Evolutionary conservation across 2,329 filamentous ascomycete species (phyloP).

Genomic region (Ascochyta clinopodiicola): DNA sequence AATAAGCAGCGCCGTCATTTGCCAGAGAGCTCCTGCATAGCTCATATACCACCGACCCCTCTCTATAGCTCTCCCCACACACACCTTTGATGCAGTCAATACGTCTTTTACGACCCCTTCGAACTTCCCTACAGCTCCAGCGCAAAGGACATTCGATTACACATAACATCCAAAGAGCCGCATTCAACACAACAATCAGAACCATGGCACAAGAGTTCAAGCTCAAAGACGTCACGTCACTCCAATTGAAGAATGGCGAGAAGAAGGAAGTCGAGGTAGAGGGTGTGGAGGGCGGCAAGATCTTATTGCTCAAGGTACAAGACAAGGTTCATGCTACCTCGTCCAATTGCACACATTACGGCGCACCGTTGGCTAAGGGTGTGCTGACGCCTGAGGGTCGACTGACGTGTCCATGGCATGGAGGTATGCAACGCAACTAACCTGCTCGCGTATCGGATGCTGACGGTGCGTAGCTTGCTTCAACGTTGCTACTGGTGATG

Average conservation of each 20-base stretch:
- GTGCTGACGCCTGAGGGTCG: conserved; percentile 82
- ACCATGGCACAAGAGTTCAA: conserved; percentile 58
- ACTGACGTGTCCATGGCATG: conserved; percentile 95
- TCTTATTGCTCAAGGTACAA: conserved; percentile 81
- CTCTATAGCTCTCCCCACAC: conserved; percentile 4
- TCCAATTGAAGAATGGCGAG: conserved; percentile 78
- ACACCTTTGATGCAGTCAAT: conserved; percentile 35
- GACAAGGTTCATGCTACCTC: conserved; percentile 81
- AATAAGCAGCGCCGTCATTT: conserved; percentile 19
- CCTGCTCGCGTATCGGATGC: conserved; percentile 10
- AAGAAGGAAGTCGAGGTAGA: conserved; percentile 92
- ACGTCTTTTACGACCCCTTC: conserved; percentile 34
- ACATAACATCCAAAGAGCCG: conserved; percentile 24
- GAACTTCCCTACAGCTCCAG: conserved; percentile 27
- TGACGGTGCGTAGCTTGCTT: conserved; percentile 75
- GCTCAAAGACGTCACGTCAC: conserved; percentile 77
- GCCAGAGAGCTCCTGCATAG: conserved; percentile 6
- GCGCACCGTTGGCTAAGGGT: conserved; percentile 85
- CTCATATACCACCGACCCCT: conserved; percentile 17
- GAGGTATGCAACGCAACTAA: conserved; percentile 63
- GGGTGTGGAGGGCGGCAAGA: conserved; percentile 83
- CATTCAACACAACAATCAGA: conserved; percentile 37
- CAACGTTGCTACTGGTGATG: conserved; percentile 84
- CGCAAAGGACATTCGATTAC: conserved; percentile 20
- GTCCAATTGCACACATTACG: conserved; percentile 87